A percentile compares a stretch with the other conserved stretches of the same genome.
Evolutionary conservation across 345 rosid species (phyloP).

Genomic region (Murraya koenigii): DNA sequence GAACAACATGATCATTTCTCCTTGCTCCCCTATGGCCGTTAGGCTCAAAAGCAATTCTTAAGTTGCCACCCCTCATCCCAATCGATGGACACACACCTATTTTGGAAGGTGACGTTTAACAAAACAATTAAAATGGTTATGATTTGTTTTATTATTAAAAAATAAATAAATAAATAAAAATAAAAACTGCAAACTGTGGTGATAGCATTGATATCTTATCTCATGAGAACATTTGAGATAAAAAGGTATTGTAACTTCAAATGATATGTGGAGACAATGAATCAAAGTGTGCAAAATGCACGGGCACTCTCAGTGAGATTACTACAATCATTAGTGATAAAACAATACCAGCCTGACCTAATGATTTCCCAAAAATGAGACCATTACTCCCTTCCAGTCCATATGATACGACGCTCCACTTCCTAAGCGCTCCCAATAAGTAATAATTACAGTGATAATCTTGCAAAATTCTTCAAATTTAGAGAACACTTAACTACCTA

Average conservation of each 20-base stretch:
- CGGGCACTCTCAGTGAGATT: conserved; percentile 3
- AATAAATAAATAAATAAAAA: too few species aligned
- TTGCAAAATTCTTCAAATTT: neutral
- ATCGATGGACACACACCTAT: neutral
- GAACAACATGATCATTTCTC: conserved; percentile 46
- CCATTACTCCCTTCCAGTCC: conserved; percentile 5
- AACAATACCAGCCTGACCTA: conserved; percentile 26
- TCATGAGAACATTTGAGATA: neutral
- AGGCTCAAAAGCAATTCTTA: conserved; percentile 27
- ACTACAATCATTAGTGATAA: conserved; percentile 6
- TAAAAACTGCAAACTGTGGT: neutral
- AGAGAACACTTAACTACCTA: neutral
- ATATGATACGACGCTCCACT: conserved; percentile 22
- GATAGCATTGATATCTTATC: neutral
- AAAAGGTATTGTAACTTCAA: neutral
- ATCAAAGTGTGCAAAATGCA: neutral
- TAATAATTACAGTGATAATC: neutral
- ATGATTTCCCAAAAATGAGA: conserved; percentile 10
- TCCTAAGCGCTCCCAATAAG: conserved; percentile 14
- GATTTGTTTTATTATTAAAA: neutral
- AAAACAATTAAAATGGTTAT: neutral
- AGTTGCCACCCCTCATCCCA: neutral
- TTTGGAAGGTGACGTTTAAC: neutral
- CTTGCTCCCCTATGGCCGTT: conserved; percentile 56
- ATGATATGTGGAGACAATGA: conserved; percentile 9